Evolutionary conservation across 768 basidiomycete genomes (phyloP).

Genomic region (Lactifluus pinguis): DNA sequence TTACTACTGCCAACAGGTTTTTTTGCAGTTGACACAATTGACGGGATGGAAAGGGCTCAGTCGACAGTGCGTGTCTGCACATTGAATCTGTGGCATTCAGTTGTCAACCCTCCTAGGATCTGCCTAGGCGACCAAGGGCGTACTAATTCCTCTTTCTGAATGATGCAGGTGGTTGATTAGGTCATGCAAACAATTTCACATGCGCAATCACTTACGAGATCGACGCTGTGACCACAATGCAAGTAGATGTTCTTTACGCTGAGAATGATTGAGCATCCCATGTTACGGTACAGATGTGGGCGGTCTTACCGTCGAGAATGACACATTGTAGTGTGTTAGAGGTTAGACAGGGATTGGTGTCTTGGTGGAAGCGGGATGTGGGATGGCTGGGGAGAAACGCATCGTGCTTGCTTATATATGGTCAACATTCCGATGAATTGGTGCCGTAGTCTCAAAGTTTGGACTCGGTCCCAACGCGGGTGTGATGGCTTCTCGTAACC

Average conservation of each 20-base stretch:
- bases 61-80: constrained; percentile 12
- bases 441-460: constrained; percentile 12
- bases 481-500: constrained; percentile 17
- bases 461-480: constrained; percentile 13
- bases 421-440: constrained; percentile 8
- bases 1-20: constrained; percentile 17
- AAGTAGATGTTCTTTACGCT: constrained; percentile 15
- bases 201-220: constrained; percentile 7
- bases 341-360: neutral
- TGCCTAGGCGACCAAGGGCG: neutral
- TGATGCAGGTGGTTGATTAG: neutral
- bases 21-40: constrained; percentile 15
- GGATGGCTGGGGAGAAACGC: neutral
- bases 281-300: neutral
- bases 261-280: neutral
- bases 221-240: constrained; percentile 11
- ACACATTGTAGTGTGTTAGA: constrained; percentile 10
- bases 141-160: constrained; percentile 16
- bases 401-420: constrained; percentile 14
- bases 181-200: neutral
- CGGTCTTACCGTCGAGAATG: constrained; percentile 13
- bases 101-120: neutral
- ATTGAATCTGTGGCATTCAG: constrained; percentile 11
- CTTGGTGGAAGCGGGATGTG: constrained; percentile 5
- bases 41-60: constrained; percentile 12